Evolutionary conservation across 2,329 filamentous ascomycete genomes (phyloP).

Genomic region (Didymella keratinophila): DNA sequence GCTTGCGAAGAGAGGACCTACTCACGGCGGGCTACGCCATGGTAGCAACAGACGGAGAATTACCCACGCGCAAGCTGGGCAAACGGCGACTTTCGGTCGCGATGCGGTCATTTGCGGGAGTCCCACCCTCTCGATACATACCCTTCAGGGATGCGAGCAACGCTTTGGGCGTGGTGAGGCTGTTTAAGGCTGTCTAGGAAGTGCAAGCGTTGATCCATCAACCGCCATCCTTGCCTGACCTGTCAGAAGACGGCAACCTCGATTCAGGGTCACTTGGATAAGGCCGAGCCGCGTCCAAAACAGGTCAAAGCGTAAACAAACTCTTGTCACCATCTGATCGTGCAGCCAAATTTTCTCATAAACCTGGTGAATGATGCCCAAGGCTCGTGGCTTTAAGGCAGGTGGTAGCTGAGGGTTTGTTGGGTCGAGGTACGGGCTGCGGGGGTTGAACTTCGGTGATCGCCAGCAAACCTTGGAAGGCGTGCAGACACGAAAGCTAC

Average conservation of each 20-base stretch:
- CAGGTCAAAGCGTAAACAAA: slow-evolving; percentile 11
- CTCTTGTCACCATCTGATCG: slow-evolving; percentile 3
- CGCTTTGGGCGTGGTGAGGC: slow-evolving; percentile 10
- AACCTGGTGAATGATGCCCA: slow-evolving; percentile 12
- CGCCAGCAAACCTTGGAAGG: neutral
- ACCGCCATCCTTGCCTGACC: slow-evolving; percentile 9
- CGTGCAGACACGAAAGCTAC: slow-evolving; percentile 14
- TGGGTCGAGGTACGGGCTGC: slow-evolving; percentile 17
- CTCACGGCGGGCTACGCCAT: slow-evolving; percentile 5
- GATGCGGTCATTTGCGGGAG: slow-evolving; percentile 13
- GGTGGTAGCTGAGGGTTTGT: slow-evolving; percentile 1
- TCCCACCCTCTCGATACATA: slow-evolving; percentile 19
- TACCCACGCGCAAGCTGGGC: neutral
- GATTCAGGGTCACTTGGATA: slow-evolving; percentile 4
- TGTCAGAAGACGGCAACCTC: slow-evolving; percentile 4
- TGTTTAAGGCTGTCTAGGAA: slow-evolving; percentile 9
- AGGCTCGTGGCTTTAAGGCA: slow-evolving; percentile 2
- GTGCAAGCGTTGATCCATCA: slow-evolving; percentile 11
- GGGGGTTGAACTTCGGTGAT: slow-evolving; percentile 14
- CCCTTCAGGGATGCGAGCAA: slow-evolving; percentile 6
- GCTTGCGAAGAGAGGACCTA: neutral
- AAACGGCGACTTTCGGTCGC: slow-evolving; percentile 9
- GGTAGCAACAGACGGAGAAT: slow-evolving; percentile 11
- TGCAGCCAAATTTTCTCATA: slow-evolving; percentile 6
- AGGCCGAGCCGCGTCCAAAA: slow-evolving; percentile 8